Conservation (phyloP, 1,284 basidiomycete species). For the Ganoderma boninense region DNA sequence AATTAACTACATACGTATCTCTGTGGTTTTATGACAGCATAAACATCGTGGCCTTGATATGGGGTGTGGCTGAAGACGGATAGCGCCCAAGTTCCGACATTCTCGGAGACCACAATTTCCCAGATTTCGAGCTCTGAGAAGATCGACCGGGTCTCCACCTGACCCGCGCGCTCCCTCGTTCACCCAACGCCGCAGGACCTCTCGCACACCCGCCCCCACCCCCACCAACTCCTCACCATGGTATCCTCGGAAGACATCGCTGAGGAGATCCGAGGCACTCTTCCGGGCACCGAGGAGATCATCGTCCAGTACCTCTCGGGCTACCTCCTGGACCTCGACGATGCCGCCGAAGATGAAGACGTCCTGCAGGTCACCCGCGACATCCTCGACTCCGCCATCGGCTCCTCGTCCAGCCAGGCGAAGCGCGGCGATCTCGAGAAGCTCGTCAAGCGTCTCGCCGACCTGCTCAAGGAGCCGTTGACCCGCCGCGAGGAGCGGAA, state of each 20-base stretch:
- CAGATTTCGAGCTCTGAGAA: background rate
- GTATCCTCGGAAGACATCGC: conserved; percentile 62
- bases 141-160: background rate
- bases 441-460: conserved; percentile 74
- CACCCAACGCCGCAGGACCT: background rate
- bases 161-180: background rate
- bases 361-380: conserved; percentile 81
- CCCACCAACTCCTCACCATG: conserved; percentile 24
- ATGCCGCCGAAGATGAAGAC: conserved; percentile 92
- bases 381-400: conserved; percentile 75
- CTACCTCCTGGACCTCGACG: conserved; percentile 92
- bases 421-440: conserved; percentile 51
- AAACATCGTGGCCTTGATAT: too few relatives aligned
- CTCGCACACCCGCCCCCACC: background rate
- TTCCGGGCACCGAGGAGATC: conserved; percentile 93
- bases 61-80: background rate
- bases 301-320: conserved; percentile 94
- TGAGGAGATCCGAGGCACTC: conserved; percentile 78
- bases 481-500: conserved; percentile 64
- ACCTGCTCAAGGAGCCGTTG: conserved; percentile 72
- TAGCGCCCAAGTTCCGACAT: background rate
- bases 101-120: background rate
- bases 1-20: background rate
- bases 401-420: conserved; percentile 38
- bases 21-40: background rate